Base-by-base conservation (phyloP, 2,329 filamentous ascomycete species). In the Ophiocordyceps camponoti-floridani region DNA sequence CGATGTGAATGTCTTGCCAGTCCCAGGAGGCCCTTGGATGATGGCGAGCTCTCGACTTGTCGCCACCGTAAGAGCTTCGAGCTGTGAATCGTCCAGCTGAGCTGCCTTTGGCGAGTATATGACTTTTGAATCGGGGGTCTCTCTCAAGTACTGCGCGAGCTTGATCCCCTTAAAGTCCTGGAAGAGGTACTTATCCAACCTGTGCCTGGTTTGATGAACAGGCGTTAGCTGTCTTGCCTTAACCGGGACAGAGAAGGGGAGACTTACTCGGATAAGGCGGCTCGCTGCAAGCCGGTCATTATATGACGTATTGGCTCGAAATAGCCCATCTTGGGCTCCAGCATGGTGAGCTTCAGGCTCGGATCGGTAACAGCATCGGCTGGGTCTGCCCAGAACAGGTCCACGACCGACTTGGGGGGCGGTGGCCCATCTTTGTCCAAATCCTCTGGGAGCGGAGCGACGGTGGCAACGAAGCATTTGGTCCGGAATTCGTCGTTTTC, bases 1-100 rank as follows among this genome's bases (percentile, higher is more conserved):
- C 0, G 85, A 91, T 0, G 87, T 82, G 50, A 82, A 82, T 0
- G 88, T 95, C 56, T 95, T 95, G 4, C 73, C 73, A 0, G 72
- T 76, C 0, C 73, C 73, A 0, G 86, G 87, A 10, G 87, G 87
- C 0, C 88, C 88, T 62, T 94, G 88, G 0, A 94, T 62, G 30
- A 94, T 77, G 0, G 84, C 76, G 1, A 94, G 55, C 42, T 75
- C 73, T 46, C 77, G 82, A 0, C 79, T 82, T 1, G 91, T 61
- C 48, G 94, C 87, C 1, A 75, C 67, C 14, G 72, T 63, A 0
- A 91, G 67, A 0, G 85, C 86, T 3, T 63, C 58, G 38, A 77
- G 69, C 55, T 95, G 88, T 0, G 83, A 86, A 0, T 60, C 54
- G 52, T 94, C 86, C 9, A 94, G 68, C 2, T 52, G 56, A 1